Percentiles rank a stretch among this genome's conserved stretches.
Conservation (phyloP, 768 basidiomycete species). For the Leucocoprinus birnbaumii region DNA sequence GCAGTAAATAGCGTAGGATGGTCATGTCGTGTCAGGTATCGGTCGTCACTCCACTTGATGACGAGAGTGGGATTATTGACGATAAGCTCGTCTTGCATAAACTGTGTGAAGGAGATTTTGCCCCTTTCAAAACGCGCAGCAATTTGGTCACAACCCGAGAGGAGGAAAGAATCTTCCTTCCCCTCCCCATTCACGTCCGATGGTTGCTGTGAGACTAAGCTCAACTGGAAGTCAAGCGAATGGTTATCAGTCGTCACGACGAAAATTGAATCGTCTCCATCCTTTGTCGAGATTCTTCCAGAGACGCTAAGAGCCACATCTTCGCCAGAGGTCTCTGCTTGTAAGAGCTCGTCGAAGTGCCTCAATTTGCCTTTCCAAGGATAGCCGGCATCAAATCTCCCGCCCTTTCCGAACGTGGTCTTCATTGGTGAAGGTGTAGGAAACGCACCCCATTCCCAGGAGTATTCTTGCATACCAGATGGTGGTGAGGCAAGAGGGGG, state of each 20-base stretch:
- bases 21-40: conserved; percentile 75
- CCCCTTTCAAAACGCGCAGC: conserved; percentile 54
- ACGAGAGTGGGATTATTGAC: conserved; percentile 66
- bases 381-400: conserved; percentile 29
- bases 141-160: conserved; percentile 49
- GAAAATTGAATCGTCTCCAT: conserved; percentile 59
- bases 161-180: conserved; percentile 24
- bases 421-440: conserved; percentile 75
- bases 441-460: conserved; percentile 94
- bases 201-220: conserved; percentile 43
- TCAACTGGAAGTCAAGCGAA: conserved; percentile 70
- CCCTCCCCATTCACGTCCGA: conserved; percentile 21
- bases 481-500: conserved; percentile 12
- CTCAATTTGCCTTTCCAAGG: conserved; percentile 22
- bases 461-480: conserved; percentile 60
- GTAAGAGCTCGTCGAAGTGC: conserved; percentile 22
- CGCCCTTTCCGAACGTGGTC: conserved; percentile 46
- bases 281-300: conserved; percentile 15
- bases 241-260: conserved; percentile 60
- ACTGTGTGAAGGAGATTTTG: conserved; percentile 59
- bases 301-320: conserved; percentile 17
- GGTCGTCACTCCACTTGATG: conserved; percentile 61
- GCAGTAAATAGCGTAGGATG: conserved; percentile 75
- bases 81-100: conserved; percentile 63
- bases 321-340: conserved; percentile 23